A percentile compares a stretch with the other conserved stretches of the same genome.
phyloP scores from a whole-genome alignment of 305 asterid species.

The Salvia sclarea region DNA sequence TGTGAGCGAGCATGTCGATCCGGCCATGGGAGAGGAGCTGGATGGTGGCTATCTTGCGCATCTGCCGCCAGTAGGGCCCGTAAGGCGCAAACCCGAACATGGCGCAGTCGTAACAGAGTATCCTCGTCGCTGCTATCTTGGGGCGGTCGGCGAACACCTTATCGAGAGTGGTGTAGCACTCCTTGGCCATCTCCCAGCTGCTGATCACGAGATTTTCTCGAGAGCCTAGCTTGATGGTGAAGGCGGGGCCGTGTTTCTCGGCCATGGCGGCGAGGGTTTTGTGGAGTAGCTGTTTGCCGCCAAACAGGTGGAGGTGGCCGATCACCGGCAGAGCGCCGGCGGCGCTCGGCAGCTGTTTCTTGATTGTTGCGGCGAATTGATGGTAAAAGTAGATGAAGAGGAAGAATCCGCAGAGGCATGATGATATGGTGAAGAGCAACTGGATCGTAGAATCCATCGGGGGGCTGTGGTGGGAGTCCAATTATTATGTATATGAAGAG shows the following conservation, averaged over 20 bases:
- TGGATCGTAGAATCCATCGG: no score
- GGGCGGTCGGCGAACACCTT: constrained; percentile 21
- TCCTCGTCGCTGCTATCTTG: constrained; percentile 29
- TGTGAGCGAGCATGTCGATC: constrained; percentile 24
- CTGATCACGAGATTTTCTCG: constrained; percentile 36
- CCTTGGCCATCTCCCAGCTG: constrained; percentile 31
- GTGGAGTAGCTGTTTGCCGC: constrained; percentile 22
- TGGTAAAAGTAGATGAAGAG: not conserved
- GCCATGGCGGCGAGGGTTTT: constrained; percentile 32
- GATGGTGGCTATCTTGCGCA: constrained; percentile 37
- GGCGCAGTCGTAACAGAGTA: constrained; percentile 36
- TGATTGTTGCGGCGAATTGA: not conserved
- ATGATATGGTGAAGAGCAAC: no score
- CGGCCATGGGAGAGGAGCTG: constrained; percentile 30
- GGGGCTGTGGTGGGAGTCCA: no score
- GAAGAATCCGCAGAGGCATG: no score
- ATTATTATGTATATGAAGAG: no score
- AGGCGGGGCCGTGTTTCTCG: constrained; percentile 38
- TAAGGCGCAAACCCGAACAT: constrained; percentile 38
- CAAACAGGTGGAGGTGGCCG: constrained; percentile 41
- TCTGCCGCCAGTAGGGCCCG: constrained; percentile 40
- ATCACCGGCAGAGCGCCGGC: not conserved
- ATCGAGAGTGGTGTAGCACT: constrained; percentile 39
- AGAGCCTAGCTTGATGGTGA: constrained; percentile 39
- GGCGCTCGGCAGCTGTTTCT: not conserved